A percentile compares a stretch with the other conserved stretches of the same genome.
Conservation (phyloP, 1,284 basidiomycete genomes). For the Pulveroboletus ridleyi region DNA sequence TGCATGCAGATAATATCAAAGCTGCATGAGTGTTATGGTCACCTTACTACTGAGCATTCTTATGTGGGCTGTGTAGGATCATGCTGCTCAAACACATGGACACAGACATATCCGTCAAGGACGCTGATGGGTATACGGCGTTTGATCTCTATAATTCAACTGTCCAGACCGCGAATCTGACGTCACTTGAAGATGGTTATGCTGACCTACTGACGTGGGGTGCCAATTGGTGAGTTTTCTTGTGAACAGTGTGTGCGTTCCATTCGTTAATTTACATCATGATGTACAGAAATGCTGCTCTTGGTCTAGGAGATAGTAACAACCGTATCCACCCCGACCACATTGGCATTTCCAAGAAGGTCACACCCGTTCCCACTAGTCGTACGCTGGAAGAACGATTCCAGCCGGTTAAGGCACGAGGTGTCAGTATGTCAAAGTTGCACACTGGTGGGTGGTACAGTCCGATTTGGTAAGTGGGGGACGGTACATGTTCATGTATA, state of each 20-base stretch:
- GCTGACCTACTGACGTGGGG: conserved; percentile 93
- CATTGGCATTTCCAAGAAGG: conserved; percentile 60
- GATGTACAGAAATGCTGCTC: conserved; percentile 71
- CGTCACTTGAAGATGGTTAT: conserved; percentile 41
- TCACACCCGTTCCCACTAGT: conserved; percentile 20
- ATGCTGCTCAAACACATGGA: conserved; percentile 80
- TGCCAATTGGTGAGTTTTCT: conserved; percentile 70
- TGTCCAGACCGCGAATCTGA: conserved; percentile 75
- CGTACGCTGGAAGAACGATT: conserved; percentile 52
- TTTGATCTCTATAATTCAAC: conserved; percentile 97
- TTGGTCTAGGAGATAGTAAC: conserved; percentile 84
- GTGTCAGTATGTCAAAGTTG: conserved; percentile 82
- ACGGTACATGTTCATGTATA: conserved; percentile 49
- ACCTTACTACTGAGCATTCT: conserved; percentile 7
- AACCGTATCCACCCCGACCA: conserved; percentile 87
- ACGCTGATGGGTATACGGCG: conserved; percentile 90
- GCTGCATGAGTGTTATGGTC: conserved; percentile 59
- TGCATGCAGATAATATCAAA: conserved; percentile 88
- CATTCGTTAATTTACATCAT: neutral
- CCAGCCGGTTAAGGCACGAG: conserved; percentile 64
- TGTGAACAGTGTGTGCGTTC: neutral
- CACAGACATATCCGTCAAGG: conserved; percentile 80
- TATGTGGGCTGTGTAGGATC: conserved; percentile 48
- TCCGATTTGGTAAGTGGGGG: conserved; percentile 81
- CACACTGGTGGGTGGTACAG: conserved; percentile 61